Conservation (phyloP, 345 rosid genomes). For the Schrenkiella parvula region DNA sequence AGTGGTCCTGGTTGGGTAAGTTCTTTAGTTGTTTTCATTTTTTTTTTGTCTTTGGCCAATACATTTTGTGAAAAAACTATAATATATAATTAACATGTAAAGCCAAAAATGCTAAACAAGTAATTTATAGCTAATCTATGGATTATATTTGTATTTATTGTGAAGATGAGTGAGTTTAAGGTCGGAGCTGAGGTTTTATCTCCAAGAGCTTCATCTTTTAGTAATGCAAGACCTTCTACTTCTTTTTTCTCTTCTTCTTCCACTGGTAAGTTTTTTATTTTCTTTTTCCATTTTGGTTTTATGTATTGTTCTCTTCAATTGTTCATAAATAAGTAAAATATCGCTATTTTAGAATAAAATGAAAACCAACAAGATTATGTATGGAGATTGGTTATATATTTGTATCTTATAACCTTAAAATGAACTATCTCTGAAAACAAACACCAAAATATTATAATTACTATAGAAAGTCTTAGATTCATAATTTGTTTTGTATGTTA, state of each 20-base stretch:
- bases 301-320: background rate
- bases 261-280: slow-evolving; percentile 39
- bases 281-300: background rate
- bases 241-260: slow-evolving; percentile 65
- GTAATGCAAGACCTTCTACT: slow-evolving; percentile 52
- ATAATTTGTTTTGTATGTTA: background rate
- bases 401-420: background rate
- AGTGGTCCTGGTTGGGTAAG: slow-evolving; percentile 88
- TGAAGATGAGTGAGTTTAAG: slow-evolving; percentile 87
- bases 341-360: too few species aligned
- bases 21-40: background rate
- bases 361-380: too few species aligned
- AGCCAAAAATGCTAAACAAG: background rate
- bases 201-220: slow-evolving; percentile 43
- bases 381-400: background rate
- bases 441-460: background rate
- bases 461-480: too few species aligned
- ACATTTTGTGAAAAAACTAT: background rate
- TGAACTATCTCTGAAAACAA: background rate
- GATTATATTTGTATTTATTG: background rate
- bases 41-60: too few species aligned
- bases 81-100: background rate
- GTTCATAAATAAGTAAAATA: background rate
- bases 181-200: slow-evolving; percentile 62
- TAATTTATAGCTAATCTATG: background rate